These are phyloP conservation scores for Taiwanofungus camphoratus DNA, from an alignment of 1,284 basidiomycete species.

Conservation along the genomic window DNA sequence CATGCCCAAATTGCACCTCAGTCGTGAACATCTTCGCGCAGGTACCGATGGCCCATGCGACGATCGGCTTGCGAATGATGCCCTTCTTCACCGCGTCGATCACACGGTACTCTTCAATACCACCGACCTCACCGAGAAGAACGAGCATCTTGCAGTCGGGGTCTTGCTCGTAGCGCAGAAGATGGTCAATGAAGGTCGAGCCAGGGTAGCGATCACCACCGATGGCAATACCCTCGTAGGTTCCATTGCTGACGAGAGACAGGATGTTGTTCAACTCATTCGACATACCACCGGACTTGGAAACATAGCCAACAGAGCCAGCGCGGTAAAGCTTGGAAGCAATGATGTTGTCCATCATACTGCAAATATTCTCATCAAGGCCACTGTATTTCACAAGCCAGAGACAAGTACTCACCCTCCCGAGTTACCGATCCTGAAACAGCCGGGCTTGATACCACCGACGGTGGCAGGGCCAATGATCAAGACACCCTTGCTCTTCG, in stretches of 20 bases:
- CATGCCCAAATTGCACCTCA: constrained; percentile 99
- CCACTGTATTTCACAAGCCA: not conserved
- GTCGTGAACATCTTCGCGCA: constrained; percentile 99
- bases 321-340: constrained; percentile 97
- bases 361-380: constrained; percentile 19
- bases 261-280: constrained; percentile 99
- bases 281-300: constrained; percentile 99
- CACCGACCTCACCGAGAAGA: constrained; percentile 97
- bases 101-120: constrained; percentile 98
- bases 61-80: constrained; percentile 95
- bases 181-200: constrained; percentile 98
- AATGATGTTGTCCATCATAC: constrained; percentile 99
- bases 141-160: constrained; percentile 99
- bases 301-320: constrained; percentile 97
- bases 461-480: constrained; percentile 99
- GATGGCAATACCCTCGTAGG: constrained; percentile 99
- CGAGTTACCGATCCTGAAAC: constrained; percentile 99
- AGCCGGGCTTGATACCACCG: constrained; percentile 99
- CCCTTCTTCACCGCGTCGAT: constrained; percentile 96
- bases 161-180: constrained; percentile 96
- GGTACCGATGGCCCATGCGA: constrained; percentile 99
- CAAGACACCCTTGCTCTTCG: constrained; percentile 82
- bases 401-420: constrained; percentile 62
- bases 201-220: constrained; percentile 99
- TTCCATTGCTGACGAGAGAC: constrained; percentile 95